phyloP scores from a whole-genome alignment of 306 rosid genomes.

The Fragaria nilgerrensis region DNA sequence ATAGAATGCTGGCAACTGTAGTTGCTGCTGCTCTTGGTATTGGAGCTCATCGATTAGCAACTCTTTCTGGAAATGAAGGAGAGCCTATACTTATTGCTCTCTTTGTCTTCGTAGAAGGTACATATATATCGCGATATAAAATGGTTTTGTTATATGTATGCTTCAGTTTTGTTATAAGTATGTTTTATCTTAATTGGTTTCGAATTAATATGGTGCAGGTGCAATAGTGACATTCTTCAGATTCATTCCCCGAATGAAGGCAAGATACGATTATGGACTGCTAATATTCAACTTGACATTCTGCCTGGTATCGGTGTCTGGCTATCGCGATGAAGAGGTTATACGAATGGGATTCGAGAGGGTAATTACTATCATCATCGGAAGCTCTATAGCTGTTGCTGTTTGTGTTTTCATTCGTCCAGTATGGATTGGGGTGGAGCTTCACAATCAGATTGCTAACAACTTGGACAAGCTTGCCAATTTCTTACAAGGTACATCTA shows the following conservation, averaged over 20 bases:
- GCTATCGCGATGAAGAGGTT: conserved; percentile 24
- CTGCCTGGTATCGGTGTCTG: conserved; percentile 24
- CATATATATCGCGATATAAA: background rate
- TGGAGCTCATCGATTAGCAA: conserved; percentile 33
- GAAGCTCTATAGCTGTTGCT: conserved; percentile 1
- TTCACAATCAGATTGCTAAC: conserved; percentile 16
- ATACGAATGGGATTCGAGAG: conserved; percentile 13
- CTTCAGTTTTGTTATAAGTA: background rate
- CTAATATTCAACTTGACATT: conserved; percentile 24
- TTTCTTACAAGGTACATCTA: conserved; percentile 24
- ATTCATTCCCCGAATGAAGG: conserved; percentile 27
- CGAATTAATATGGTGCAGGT: conserved; percentile 9
- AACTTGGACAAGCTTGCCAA: conserved; percentile 29
- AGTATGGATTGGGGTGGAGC: conserved; percentile 23
- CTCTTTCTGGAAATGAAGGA: conserved; percentile 28
- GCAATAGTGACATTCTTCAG: conserved; percentile 20
- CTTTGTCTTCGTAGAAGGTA: conserved; percentile 25
- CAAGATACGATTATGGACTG: conserved; percentile 27
- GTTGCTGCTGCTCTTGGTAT: conserved; percentile 34
- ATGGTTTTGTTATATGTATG: background rate
- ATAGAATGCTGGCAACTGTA: conserved; percentile 36
- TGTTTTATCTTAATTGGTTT: background rate
- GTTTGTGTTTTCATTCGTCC: conserved; percentile 17
- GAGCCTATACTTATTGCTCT: conserved; percentile 27
- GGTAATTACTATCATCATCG: conserved; percentile 4